Conservation (phyloP, 805 yeast genomes). For the Myxozyma kluyveri region DNA sequence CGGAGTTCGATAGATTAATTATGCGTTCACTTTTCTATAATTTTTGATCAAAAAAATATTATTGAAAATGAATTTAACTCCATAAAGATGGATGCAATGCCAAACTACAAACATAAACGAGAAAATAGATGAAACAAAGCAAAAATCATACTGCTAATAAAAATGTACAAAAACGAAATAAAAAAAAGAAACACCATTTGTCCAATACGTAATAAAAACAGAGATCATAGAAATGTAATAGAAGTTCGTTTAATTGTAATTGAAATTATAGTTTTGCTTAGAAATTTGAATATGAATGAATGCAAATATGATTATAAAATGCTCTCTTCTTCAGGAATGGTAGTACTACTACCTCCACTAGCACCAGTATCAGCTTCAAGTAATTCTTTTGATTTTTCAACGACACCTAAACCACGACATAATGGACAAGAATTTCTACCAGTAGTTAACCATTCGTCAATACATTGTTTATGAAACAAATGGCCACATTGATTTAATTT, state of each 20-base stretch:
- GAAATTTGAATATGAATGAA: too few species aligned
- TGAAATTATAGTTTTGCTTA: too few species aligned
- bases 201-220: neutral
- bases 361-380: neutral
- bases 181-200: neutral
- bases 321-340: too few species aligned
- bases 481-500: constrained; percentile 48
- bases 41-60: neutral
- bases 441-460: constrained; percentile 51
- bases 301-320: too few species aligned
- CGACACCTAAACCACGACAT: constrained; percentile 46
- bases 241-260: too few species aligned
- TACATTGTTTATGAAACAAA: constrained; percentile 53
- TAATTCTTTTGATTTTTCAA: constrained; percentile 1
- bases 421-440: constrained; percentile 49
- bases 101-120: neutral
- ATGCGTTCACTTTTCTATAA: too few species aligned
- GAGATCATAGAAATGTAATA: too few species aligned
- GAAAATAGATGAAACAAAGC: neutral
- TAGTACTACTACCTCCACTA: neutral
- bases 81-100: constrained; percentile 9
- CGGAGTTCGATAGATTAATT: too few species aligned
- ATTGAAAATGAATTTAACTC: constrained; percentile 2
- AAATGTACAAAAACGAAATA: neutral
- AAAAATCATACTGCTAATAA: too few species aligned